phyloP scores from a whole-genome alignment of 164 flowering plant genomes.

The Platanus orientalis region DNA sequence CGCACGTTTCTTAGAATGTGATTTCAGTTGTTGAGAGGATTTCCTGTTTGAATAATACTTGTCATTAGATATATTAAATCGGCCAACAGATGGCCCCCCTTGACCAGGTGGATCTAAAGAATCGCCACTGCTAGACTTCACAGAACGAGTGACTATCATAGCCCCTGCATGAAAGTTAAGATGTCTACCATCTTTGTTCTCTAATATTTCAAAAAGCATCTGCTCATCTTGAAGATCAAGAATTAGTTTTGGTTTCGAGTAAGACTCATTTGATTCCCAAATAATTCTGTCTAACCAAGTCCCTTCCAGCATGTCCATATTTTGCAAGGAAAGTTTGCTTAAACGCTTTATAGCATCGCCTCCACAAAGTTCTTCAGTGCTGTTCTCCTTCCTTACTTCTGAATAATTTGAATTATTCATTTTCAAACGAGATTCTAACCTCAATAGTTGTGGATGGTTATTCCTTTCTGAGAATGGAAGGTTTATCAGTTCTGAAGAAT shows the following conservation, averaged over 20 bases:
- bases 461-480: slow-evolving; percentile 22
- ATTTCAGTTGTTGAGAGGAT: slow-evolving; percentile 73
- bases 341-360: slow-evolving; percentile 41
- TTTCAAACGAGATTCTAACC: slow-evolving; percentile 56
- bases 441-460: slow-evolving; percentile 78
- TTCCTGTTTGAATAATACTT: slow-evolving; percentile 79
- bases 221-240: slow-evolving; percentile 94
- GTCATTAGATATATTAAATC: slow-evolving; percentile 87
- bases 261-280: slow-evolving; percentile 58
- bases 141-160: slow-evolving; percentile 60
- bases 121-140: slow-evolving; percentile 42
- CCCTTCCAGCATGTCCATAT: slow-evolving; percentile 65
- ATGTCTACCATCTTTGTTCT: slow-evolving; percentile 47
- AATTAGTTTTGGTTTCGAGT: slow-evolving; percentile 67
- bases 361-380: slow-evolving; percentile 21
- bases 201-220: slow-evolving; percentile 89
- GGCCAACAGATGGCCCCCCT: slow-evolving; percentile 46
- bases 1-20: slow-evolving; percentile 74
- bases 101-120: slow-evolving; percentile 50
- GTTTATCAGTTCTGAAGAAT: slow-evolving; percentile 17
- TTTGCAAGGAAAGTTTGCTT: slow-evolving; percentile 47
- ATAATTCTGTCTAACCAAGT: slow-evolving; percentile 79
- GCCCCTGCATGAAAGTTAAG: slow-evolving; percentile 84
- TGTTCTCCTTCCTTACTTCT: slow-evolving; percentile 27
- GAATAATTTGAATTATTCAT: slow-evolving; percentile 23